Percentiles rank a stretch among this genome's conserved stretches.
Evolutionary conservation across 2,329 filamentous ascomycete genomes (phyloP).

Genomic region (Apiospora sp.): DNA sequence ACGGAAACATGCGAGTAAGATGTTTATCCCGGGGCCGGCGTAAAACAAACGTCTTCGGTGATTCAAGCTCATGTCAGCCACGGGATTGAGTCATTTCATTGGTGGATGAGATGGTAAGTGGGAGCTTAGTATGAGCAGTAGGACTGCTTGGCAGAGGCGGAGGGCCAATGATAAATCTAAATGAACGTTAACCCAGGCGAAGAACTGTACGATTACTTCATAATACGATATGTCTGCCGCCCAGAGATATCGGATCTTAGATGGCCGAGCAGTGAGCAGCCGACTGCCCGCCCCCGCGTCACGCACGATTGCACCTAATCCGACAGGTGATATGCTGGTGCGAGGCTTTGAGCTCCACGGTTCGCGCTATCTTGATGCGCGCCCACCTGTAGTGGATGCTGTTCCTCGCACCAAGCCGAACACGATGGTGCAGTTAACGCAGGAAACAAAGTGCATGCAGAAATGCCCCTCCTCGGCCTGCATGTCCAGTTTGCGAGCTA

Average conservation of each 20-base stretch:
- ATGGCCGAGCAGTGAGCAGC: neutral
- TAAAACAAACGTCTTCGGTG: neutral
- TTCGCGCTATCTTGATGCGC: neutral
- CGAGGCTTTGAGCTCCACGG: neutral
- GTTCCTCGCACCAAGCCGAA: no score
- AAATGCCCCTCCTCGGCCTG: neutral
- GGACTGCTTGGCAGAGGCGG: neutral
- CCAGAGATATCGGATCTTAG: neutral
- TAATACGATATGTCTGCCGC: neutral
- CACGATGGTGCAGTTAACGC: neutral
- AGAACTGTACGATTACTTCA: slow-evolving; percentile 6
- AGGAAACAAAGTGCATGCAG: neutral
- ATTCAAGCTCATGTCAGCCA: slow-evolving; percentile 1
- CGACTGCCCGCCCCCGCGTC: no score
- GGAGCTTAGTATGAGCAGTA: neutral
- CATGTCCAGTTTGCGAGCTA: neutral
- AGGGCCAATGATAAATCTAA: neutral
- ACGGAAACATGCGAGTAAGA: neutral
- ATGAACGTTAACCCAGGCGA: neutral
- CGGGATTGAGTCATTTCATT: neutral
- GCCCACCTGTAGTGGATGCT: no score
- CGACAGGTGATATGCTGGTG: neutral
- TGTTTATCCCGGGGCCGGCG: neutral
- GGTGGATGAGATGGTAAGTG: neutral
- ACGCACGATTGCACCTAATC: neutral